Base-by-base conservation (phyloP, 1,139 yeast species). In the Neolecta irregularis region DNA sequence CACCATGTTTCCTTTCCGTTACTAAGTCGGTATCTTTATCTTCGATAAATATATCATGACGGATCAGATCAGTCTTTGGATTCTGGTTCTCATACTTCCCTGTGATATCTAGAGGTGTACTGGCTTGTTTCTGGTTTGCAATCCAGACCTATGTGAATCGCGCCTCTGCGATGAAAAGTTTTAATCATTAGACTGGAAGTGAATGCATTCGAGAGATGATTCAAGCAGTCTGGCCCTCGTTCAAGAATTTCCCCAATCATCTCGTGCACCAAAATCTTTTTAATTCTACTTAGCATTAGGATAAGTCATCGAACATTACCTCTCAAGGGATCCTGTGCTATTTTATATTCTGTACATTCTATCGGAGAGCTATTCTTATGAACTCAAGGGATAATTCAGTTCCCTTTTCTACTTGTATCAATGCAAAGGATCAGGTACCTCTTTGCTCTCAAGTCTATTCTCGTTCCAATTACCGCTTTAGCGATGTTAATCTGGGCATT, bases 161-260 rank as follows among this genome's bases (percentile, higher is more conserved):
- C 24, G 11, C 2, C 3, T 2, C 11, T 11, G 11, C 11, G 9
- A n/a, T 22, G 24, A n/a, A 22, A n/a, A 22, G 3, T 11, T n/a
- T n/a, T 22, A 3, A n/a, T n/a, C 11, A n/a, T 22, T n/a, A 22
- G 11, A 11, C 24, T 22, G 11, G 24, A 22, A 11, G 9, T 22
- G 16, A 26, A 12, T n/a, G 13, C 30, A 17, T 26, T n/a, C 11
- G 13, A 12, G 16, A 26, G 30, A 54, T 61, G 56, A 46, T 67
- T 28, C 44, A 50, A 36, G 60, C 70, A 9, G 57, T 64, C 33
- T 60, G 64, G 60, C 63, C 62, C 21, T 50, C 55, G 28, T 59
- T 62, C 34, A 46, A 45, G 18, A 44, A 54, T 37, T 53, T 61
- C 41, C 48, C 37, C 25, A 62, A 62, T 40, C 44, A 46, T 6